Percentiles rank a stretch among this genome's conserved stretches.
Conservation (phyloP, 306 rosid species). For the Mucuna pruriens region DNA sequence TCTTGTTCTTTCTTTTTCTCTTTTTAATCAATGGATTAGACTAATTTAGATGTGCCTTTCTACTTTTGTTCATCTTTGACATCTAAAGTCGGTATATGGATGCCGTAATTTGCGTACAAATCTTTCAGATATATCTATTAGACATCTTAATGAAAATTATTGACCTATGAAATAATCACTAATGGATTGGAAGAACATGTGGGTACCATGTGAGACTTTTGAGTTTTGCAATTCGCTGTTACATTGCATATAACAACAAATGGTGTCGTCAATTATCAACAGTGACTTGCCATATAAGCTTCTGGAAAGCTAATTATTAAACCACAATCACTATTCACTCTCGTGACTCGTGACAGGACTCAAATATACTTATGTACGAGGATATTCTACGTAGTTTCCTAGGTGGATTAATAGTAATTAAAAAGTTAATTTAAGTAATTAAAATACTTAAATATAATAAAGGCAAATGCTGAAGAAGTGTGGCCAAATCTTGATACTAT, state of each 20-base stretch:
- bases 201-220: conserved; percentile 17
- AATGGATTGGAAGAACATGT: neutral
- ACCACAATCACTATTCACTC: neutral
- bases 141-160: conserved; percentile 1
- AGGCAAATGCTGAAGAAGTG: too few species aligned
- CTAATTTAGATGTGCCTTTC: neutral
- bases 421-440: too few species aligned
- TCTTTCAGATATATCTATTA: neutral
- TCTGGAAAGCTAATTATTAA: neutral
- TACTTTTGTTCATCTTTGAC: conserved; percentile 17
- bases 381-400: too few species aligned
- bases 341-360: neutral
- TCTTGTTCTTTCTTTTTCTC: neutral
- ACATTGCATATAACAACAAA: neutral
- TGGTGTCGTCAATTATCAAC: neutral
- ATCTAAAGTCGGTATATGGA: neutral
- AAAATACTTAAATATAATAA: too few species aligned
- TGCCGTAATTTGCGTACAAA: conserved; percentile 36
- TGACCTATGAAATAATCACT: too few species aligned
- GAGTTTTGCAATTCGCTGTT: neutral
- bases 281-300: neutral
- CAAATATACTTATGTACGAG: too few species aligned
- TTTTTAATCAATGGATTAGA: conserved; percentile 10
- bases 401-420: too few species aligned
- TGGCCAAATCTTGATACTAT: too few species aligned